Evolutionary conservation across 1,284 basidiomycete species (phyloP), one percentile per base, ranked within the genome.

Genomic region (Ustilago sp.): DNA sequence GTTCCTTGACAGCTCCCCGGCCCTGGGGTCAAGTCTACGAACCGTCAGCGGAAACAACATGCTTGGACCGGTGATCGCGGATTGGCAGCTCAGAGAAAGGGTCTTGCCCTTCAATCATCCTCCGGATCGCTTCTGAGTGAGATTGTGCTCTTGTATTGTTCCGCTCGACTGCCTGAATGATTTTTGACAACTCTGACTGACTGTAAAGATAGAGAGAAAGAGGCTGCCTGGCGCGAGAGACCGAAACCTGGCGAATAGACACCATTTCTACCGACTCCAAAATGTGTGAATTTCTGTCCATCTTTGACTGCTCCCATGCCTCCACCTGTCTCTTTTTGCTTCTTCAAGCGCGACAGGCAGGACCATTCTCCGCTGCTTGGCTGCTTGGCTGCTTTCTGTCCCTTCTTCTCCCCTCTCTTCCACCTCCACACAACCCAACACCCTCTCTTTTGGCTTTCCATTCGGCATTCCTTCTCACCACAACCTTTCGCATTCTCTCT

Each of bases 401-500:
- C 58, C 19, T 28, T 28, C 17, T 39, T 23, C 39, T 47, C 32
- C 8, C 55, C 56, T 32, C 51, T 51, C 56, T 53, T 35, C 62
- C 56, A 73, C 64, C 70, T 73, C 70, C 64, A 73, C 70, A 73
- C 64, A 63, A 31, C 47, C 54, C 50, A 39, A 39, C 38, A 41
- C 17, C 55, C 38, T 38, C 23, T 31, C 56, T 19, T 35, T 31
- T 50, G 48, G 23, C 23, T 13, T 32, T n/a, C 35, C 35, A 19
- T 19, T 13, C 43, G 61, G 53, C 70, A 73, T 67, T 68, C 62
- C 70, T 67, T 68, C 70, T 73, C 63, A 65, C 68, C 59, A 71
- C 63, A 62, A 53, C 67, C 45, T 38, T 35, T 13, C n/a, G n/a
- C 41, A 19, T 38, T 17, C 38, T 5, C 38, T 28, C 13, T 23